A percentile compares a stretch with the other conserved stretches of the same genome.
Evolutionary conservation across 148 eudicot species (phyloP).

Genomic region (Camellia granthamiana): DNA sequence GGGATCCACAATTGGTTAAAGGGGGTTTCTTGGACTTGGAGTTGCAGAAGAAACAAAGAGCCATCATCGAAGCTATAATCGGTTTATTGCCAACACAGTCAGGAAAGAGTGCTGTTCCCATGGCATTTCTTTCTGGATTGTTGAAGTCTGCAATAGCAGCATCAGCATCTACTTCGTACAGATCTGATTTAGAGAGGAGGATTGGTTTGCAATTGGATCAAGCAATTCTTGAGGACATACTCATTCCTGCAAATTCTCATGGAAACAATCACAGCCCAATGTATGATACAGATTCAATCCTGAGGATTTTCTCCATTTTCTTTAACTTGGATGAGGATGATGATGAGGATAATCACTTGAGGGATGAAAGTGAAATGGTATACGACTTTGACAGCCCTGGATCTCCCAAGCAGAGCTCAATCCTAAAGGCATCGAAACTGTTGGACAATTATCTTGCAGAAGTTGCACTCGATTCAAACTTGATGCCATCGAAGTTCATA

Average conservation of each 20-base stretch:
- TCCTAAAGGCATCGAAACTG: constrained; percentile 78
- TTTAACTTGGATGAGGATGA: constrained; percentile 83
- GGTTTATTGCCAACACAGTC: constrained; percentile 64
- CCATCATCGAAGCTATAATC: constrained; percentile 51
- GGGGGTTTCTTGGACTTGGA: constrained; percentile 53
- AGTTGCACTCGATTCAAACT: constrained; percentile 74
- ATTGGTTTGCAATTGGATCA: constrained; percentile 89
- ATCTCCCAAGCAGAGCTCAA: constrained; percentile 89
- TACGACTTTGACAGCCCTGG: constrained; percentile 81
- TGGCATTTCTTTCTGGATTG: constrained; percentile 87
- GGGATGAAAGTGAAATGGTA: constrained; percentile 71
- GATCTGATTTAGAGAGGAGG: constrained; percentile 78
- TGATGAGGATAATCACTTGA: constrained; percentile 48
- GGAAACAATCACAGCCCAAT: constrained; percentile 61
- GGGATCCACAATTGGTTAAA: constrained; percentile 53
- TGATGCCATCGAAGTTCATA: constrained; percentile 72
- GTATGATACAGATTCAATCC: constrained; percentile 71
- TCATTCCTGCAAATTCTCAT: constrained; percentile 64
- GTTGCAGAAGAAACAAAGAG: constrained; percentile 71
- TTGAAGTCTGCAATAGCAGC: constrained; percentile 66
- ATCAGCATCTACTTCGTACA: constrained; percentile 64
- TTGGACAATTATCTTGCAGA: constrained; percentile 86
- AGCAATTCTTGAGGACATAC: constrained; percentile 89
- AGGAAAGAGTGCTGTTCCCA: constrained; percentile 79
- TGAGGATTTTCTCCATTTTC: constrained; percentile 84